These are phyloP conservation scores for Suhomyces canberraensis DNA, from an alignment of 805 yeast genomes.

Conservation along the genomic window DNA sequence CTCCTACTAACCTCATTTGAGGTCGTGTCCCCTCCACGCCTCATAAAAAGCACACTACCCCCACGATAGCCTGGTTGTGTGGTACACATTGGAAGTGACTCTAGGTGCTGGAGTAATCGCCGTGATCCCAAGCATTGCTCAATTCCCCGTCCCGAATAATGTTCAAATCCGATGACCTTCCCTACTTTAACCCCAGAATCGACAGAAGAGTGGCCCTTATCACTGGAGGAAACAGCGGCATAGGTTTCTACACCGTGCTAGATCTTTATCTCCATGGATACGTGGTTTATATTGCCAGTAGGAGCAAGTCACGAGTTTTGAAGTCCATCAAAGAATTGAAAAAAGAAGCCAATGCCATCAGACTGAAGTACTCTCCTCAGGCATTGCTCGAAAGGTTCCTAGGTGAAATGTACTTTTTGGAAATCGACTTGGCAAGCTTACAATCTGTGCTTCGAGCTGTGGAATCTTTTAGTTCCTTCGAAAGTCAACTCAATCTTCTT, in stretches of 20 bases:
- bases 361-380: conserved; percentile 21
- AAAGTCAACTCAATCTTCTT: conserved; percentile 54
- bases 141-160: background rate
- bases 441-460: conserved; percentile 44
- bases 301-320: conserved; percentile 54
- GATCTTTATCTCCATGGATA: conserved; percentile 80
- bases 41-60: too few species aligned
- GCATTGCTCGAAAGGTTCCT: conserved; percentile 19
- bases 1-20: too few species aligned
- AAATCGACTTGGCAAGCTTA: conserved; percentile 34
- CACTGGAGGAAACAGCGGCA: conserved; percentile 80
- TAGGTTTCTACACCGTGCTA: conserved; percentile 73
- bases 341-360: conserved; percentile 45
- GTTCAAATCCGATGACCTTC: conserved; percentile 28
- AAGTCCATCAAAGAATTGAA: conserved; percentile 56
- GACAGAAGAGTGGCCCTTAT: conserved; percentile 66
- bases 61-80: too few species aligned
- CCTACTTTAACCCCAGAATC: conserved; percentile 55
- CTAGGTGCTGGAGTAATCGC: too few species aligned
- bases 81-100: too few species aligned
- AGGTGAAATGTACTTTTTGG: conserved; percentile 38
- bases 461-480: conserved; percentile 42
- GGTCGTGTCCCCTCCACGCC: too few species aligned
- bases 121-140: too few species aligned
- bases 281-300: conserved; percentile 69